Evolutionary conservation across 2,329 filamentous ascomycete genomes (phyloP).

Genomic region (Aspergillus candidus): DNA sequence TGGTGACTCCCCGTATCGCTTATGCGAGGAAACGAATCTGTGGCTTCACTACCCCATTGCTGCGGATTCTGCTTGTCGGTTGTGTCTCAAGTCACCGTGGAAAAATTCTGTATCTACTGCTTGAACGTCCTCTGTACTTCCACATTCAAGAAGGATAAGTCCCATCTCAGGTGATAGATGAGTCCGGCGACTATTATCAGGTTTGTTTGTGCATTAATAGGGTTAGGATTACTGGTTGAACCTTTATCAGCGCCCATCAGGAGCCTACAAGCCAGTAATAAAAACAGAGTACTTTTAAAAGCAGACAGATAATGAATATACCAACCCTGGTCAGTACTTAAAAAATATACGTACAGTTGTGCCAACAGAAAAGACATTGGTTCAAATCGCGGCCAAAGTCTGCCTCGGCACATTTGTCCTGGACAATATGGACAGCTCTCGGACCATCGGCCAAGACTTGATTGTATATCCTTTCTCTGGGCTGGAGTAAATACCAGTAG

Average conservation of each 20-base stretch:
- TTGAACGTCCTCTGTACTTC: conserved; percentile 39
- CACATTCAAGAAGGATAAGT: conserved; percentile 43
- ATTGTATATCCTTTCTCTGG: too few relatives aligned
- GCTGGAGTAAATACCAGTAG: too few relatives aligned
- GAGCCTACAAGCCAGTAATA: conserved; percentile 22
- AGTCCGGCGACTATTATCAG: conserved; percentile 39
- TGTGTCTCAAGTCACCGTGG: background rate
- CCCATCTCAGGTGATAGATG: conserved; percentile 43
- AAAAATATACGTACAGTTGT: too few relatives aligned
- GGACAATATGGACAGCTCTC: too few relatives aligned
- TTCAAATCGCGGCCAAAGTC: too few relatives aligned
- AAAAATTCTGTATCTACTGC: conserved; percentile 21
- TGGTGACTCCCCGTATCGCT: conserved; percentile 28
- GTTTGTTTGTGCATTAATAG: conserved; percentile 37
- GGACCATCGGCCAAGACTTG: too few relatives aligned
- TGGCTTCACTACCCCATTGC: conserved; percentile 32
- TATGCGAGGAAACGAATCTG: conserved; percentile 36
- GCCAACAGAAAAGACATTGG: too few relatives aligned
- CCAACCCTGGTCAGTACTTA: too few relatives aligned
- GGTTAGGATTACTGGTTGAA: conserved; percentile 31
- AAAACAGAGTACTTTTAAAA: too few relatives aligned
- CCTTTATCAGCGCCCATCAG: conserved; percentile 39
- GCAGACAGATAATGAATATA: too few relatives aligned
- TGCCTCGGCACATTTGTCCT: too few relatives aligned
- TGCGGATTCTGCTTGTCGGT: too few relatives aligned